Evolutionary conservation across 2,329 filamentous ascomycete species (phyloP), one percentile per base, ranked within the genome.

Genomic region (Gnomoniopsis sp.): DNA sequence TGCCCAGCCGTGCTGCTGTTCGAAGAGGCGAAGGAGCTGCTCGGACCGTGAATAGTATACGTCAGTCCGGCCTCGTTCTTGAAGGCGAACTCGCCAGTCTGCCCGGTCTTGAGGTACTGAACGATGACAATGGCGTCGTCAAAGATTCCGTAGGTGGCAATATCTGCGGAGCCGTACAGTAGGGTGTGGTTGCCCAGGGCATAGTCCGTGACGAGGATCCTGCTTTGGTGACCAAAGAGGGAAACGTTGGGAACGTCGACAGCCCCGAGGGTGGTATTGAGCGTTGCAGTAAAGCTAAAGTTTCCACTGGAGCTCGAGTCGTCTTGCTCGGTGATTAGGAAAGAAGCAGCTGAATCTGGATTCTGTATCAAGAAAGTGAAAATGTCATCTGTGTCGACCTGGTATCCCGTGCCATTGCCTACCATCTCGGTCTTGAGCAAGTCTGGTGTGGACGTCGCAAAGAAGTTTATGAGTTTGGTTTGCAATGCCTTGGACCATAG

Each of bases 121-220:
- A 78, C 78, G 17, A 83, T 65, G 0, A 80, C 77, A 36, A 77
- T 71, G 7, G 44, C 44, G 14, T 71, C 68, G 21, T 74, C 75
- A 34, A 83, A 81, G 2, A 73, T 70, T 2, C 73, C 76, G 61
- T 77, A 78, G 1, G 77, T 78, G 19, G 81, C 67, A 7, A 84
- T 67, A 55, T 84, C 80, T 0, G 78, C 75, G 0, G 80, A 79
- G 2, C 78, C 78, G 65, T 81, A 84, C 0, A 82, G 69, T 3
- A 84, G 67, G 3, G 70, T 77, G 30, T 77, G 71, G 1, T 71
- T 70, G 3, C 81, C 79, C 57, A 83, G 70, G 0, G 66, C 65
- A 54, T 83, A 83, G 63, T 84, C 79, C 0, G 79, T 82, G 21
- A 82, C 77, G 3, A 83, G 69, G 61, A 83, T 82, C 62, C 81